These are phyloP conservation scores for Xylaria sp. DNA, from an alignment of 495 filamentous ascomycete genomes.

Conservation along the genomic window DNA sequence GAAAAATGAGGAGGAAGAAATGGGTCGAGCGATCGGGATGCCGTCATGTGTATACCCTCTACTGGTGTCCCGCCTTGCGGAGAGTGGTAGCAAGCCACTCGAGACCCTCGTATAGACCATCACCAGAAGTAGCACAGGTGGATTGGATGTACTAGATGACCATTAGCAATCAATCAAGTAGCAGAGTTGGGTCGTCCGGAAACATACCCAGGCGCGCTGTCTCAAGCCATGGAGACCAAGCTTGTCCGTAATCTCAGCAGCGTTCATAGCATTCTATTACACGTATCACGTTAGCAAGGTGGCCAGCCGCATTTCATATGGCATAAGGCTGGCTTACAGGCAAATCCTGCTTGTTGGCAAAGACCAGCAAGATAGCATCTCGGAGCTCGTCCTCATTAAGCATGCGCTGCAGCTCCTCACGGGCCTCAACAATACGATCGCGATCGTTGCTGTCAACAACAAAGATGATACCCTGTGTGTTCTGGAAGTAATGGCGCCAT, in stretches of 20 bases:
- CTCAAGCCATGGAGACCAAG: constrained; percentile 98
- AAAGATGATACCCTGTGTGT: constrained; percentile 99
- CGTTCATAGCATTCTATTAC: constrained; percentile 95
- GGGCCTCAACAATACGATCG: constrained; percentile 98
- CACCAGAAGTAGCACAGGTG: constrained; percentile 97
- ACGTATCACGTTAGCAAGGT: constrained; percentile 18
- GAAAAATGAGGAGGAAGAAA: constrained; percentile 42
- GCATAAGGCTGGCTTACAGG: constrained; percentile 67
- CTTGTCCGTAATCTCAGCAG: constrained; percentile 99
- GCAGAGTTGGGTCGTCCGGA: constrained; percentile 4
- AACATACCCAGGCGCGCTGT: constrained; percentile 95
- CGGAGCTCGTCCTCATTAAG: constrained; percentile 99
- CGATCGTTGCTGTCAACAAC: constrained; percentile 99
- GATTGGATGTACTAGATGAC: constrained; percentile 93
- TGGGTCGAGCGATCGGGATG: constrained; percentile 36
- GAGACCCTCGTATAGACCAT: constrained; percentile 99
- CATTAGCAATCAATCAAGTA: constrained; percentile 35
- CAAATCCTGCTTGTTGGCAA: constrained; percentile 99
- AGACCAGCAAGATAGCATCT: constrained; percentile 96
- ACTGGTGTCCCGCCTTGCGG: constrained; percentile 87
- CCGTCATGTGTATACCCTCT: constrained; percentile 47
- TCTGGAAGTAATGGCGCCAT: constrained; percentile 99
- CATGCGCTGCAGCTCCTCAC: constrained; percentile 99
- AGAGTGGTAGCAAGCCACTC: constrained; percentile 98
- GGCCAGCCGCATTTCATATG: background rate